Evolutionary conservation across 1,284 basidiomycete species (phyloP).

Genomic region (Nidula niveotomentosa): DNA sequence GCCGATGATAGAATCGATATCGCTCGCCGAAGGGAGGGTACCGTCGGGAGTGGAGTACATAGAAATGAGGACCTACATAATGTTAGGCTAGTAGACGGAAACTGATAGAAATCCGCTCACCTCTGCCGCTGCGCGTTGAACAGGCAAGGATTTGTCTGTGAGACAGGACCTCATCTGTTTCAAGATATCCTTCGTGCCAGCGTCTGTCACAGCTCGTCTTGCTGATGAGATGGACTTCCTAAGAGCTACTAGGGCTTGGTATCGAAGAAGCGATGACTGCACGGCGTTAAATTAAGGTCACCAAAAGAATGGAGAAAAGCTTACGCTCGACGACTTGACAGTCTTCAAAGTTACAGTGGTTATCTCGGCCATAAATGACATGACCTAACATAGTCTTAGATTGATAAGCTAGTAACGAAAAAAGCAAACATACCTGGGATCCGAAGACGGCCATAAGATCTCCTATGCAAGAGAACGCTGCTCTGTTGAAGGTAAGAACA

Average conservation of each 20-base stretch:
- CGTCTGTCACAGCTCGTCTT: slow-evolving; percentile 83
- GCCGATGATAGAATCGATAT: slow-evolving; percentile 75
- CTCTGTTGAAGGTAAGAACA: slow-evolving; percentile 37
- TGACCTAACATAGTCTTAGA: slow-evolving; percentile 57
- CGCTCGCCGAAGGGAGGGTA: slow-evolving; percentile 52
- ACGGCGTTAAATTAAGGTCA: slow-evolving; percentile 6
- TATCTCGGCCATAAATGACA: slow-evolving; percentile 94
- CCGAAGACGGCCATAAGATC: slow-evolving; percentile 87
- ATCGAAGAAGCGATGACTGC: slow-evolving; percentile 80
- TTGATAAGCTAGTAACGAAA: not conserved
- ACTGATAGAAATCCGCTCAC: slow-evolving; percentile 35
- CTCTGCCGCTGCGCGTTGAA: slow-evolving; percentile 85
- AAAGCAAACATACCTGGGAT: slow-evolving; percentile 58
- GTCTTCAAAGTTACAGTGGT: slow-evolving; percentile 64
- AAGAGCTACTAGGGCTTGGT: slow-evolving; percentile 78
- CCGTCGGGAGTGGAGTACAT: slow-evolving; percentile 63
- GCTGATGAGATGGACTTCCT: slow-evolving; percentile 77
- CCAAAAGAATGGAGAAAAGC: slow-evolving; percentile 9
- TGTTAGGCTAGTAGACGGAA: not conserved
- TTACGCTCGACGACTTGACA: slow-evolving; percentile 69
- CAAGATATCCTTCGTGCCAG: slow-evolving; percentile 77
- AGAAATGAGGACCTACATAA: slow-evolving; percentile 57
- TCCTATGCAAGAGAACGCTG: slow-evolving; percentile 81
- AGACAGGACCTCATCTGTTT: slow-evolving; percentile 82
- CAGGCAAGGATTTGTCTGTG: slow-evolving; percentile 81